Percentiles rank a stretch among this genome's conserved stretches.
phyloP scores from a whole-genome alignment of 1,139 yeast species.

The Scheffersomyces illinoinensis region DNA sequence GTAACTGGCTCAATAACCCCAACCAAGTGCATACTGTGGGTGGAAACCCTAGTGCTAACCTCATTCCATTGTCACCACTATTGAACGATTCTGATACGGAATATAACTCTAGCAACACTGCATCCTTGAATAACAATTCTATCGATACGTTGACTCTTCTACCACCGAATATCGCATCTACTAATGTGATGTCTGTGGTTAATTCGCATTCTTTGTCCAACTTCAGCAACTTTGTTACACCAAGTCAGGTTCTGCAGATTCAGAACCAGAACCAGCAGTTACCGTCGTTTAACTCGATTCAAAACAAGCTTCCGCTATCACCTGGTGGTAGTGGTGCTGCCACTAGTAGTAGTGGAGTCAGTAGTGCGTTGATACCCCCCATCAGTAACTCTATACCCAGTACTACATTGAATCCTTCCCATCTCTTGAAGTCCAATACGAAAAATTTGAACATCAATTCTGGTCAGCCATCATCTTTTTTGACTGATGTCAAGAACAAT shows the following conservation, averaged over 20 bases:
- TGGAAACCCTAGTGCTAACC: conserved; percentile 16
- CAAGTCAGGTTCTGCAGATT: conserved; percentile 21
- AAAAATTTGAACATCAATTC: conserved; percentile 5
- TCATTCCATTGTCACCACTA: conserved; percentile 39
- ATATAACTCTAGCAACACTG: conserved; percentile 13
- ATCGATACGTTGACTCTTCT: conserved; percentile 19
- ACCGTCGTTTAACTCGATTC: conserved; percentile 41
- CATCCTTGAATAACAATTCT: conserved; percentile 6
- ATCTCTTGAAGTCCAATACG: conserved; percentile 8
- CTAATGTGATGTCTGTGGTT: background rate
- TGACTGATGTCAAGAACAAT: conserved; percentile 1
- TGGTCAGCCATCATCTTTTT: conserved; percentile 3
- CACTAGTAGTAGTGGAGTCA: background rate
- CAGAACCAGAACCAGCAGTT: conserved; percentile 36
- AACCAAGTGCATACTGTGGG: conserved; percentile 5
- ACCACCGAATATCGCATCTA: conserved; percentile 9
- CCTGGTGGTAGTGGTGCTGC: conserved; percentile 5
- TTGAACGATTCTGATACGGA: conserved; percentile 35
- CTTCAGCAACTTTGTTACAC: conserved; percentile 7
- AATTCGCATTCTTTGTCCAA: conserved; percentile 1
- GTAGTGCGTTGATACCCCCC: conserved; percentile 9
- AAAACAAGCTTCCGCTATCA: conserved; percentile 29
- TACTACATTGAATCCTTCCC: conserved; percentile 12
- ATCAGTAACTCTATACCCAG: conserved; percentile 2
- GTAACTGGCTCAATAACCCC: conserved; percentile 18